phyloP scores from a whole-genome alignment of 345 rosid species.

The Aurinia saxatilis region DNA sequence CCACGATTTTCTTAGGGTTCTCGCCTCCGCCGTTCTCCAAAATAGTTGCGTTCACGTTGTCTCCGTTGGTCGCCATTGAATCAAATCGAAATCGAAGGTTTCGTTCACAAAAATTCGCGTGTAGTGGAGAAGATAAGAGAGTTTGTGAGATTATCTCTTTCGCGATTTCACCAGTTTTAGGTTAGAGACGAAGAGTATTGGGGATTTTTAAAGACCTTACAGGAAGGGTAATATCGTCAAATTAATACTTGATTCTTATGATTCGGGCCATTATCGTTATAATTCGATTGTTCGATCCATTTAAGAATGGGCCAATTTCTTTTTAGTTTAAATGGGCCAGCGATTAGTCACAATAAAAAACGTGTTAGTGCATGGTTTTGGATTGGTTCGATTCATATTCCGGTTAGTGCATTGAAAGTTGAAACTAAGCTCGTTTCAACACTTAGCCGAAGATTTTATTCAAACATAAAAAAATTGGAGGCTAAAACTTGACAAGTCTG shows the following conservation, averaged over 20 bases:
- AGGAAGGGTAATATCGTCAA: constrained; percentile 14
- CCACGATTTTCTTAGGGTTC: constrained; percentile 38
- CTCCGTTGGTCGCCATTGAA: constrained; percentile 37
- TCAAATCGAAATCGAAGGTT: constrained; percentile 4
- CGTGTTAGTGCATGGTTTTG: no score
- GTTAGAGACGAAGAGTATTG: neutral
- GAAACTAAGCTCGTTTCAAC: no score
- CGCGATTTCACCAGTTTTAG: neutral
- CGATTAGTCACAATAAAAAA: no score
- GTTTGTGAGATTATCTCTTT: neutral
- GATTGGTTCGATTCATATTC: no score
- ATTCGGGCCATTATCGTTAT: no score
- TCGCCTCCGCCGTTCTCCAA: constrained; percentile 11
- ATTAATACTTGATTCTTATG: neutral
- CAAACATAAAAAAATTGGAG: no score
- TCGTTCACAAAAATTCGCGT: neutral
- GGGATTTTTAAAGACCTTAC: neutral
- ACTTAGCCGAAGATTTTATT: no score
- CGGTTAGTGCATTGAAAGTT: no score
- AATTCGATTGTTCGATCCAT: no score
- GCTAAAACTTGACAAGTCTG: no score
- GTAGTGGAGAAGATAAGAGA: neutral
- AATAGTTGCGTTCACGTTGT: constrained; percentile 20
- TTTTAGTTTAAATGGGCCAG: no score
- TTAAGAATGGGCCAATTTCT: no score